These are phyloP conservation scores for Mycena belliarum DNA, from an alignment of 768 basidiomycete species.

Conservation along the genomic window DNA sequence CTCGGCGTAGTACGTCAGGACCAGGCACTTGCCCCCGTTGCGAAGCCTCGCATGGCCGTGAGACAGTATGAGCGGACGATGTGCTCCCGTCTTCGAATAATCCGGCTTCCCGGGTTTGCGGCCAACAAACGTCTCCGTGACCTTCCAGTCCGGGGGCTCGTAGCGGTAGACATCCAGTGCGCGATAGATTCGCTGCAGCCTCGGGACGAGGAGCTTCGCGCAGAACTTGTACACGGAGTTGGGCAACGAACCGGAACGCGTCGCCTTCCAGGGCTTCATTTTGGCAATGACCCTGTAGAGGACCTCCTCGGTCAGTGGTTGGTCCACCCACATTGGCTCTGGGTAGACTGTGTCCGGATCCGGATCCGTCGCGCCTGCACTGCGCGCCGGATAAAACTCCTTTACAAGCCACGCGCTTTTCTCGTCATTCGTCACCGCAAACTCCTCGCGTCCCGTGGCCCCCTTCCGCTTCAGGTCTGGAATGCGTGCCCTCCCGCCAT, in stretches of 20 bases:
- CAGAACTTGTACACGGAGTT: slow-evolving; percentile 27
- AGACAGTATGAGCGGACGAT: slow-evolving; percentile 33
- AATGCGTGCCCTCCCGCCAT: background rate
- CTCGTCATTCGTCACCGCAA: background rate
- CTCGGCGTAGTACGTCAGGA: slow-evolving; percentile 20
- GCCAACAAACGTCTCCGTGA: slow-evolving; percentile 29
- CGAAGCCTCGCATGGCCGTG: slow-evolving; percentile 14
- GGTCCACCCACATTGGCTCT: background rate
- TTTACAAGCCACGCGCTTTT: background rate
- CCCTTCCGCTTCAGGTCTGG: background rate
- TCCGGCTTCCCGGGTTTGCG: slow-evolving; percentile 37
- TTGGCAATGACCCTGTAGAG: slow-evolving; percentile 12
- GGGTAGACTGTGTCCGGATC: background rate
- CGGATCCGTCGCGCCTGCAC: background rate
- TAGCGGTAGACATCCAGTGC: slow-evolving; percentile 29
- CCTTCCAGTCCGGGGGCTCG: slow-evolving; percentile 31
- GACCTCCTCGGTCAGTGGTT: background rate
- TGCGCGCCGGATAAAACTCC: background rate
- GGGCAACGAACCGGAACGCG: slow-evolving; percentile 25
- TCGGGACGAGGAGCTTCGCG: background rate
- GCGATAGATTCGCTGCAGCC: slow-evolving; percentile 23
- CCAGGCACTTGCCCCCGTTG: slow-evolving; percentile 10
- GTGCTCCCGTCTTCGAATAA: slow-evolving; percentile 34
- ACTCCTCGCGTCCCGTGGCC: background rate
- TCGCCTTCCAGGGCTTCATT: slow-evolving; percentile 30